Conservation (phyloP, 1,284 basidiomycete species). For the Takashimella koratensis region DNA sequence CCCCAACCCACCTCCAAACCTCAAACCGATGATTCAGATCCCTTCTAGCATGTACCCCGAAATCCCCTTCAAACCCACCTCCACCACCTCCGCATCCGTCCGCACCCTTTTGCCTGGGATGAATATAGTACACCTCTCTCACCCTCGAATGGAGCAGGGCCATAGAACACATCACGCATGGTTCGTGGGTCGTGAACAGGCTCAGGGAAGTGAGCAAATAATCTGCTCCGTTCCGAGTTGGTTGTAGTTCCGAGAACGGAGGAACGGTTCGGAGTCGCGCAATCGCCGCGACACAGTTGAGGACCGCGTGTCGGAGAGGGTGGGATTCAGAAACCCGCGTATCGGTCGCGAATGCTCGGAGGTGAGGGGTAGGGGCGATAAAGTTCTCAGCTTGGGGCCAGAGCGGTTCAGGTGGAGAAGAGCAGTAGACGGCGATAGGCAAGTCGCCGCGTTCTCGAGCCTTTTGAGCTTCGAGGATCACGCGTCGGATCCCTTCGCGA, state of each 20-base stretch:
- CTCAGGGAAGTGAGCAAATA: constrained; percentile 80
- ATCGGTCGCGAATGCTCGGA: constrained; percentile 57
- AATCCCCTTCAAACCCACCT: constrained; percentile 37
- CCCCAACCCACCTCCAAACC: constrained; percentile 52
- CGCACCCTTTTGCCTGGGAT: constrained; percentile 49
- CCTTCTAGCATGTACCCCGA: constrained; percentile 67
- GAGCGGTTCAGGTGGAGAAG: constrained; percentile 57
- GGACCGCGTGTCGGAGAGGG: constrained; percentile 74
- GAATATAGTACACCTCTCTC: constrained; percentile 71
- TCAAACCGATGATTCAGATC: constrained; percentile 79
- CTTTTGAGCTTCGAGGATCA: constrained; percentile 56
- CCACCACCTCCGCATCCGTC: constrained; percentile 61
- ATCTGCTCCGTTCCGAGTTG: constrained; percentile 60
- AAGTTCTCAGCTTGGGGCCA: constrained; percentile 51
- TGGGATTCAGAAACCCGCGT: constrained; percentile 64
- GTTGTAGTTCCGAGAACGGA: constrained; percentile 39
- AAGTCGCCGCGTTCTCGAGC: constrained; percentile 60
- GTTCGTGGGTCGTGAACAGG: constrained; percentile 86
- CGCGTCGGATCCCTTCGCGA: constrained; percentile 59
- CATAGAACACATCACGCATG: constrained; percentile 95
- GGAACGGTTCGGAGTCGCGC: constrained; percentile 54
- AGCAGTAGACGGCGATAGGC: constrained; percentile 71
- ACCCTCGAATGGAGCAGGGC: constrained; percentile 85
- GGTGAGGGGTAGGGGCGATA: constrained; percentile 48
- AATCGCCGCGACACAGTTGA: constrained; percentile 65